phyloP scores from a whole-genome alignment of 176 grass and related monocot genomes.

The Aegilops speltoides region DNA sequence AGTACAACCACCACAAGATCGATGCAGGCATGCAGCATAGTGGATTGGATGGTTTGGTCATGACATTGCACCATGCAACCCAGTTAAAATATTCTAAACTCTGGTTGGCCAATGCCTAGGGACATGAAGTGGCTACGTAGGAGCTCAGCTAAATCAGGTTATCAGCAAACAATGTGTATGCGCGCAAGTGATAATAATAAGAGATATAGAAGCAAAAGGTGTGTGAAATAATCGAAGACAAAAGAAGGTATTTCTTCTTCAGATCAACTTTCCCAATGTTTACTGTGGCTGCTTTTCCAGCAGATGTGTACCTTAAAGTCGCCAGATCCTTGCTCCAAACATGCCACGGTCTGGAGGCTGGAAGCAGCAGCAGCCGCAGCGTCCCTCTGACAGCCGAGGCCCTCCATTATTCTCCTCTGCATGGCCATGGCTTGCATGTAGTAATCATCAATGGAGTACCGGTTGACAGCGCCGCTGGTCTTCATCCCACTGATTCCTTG shows the following conservation, averaged over 20 bases:
- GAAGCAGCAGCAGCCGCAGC: constrained; percentile 29
- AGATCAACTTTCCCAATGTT: constrained; percentile 32
- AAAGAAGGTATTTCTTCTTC: constrained; percentile 32
- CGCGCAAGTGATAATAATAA: background rate
- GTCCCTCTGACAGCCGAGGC: constrained; percentile 60
- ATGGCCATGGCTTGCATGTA: constrained; percentile 66
- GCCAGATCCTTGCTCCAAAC: constrained; percentile 68
- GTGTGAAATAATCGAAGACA: constrained; percentile 30
- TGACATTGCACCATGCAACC: background rate
- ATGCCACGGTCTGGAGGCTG: constrained; percentile 54
- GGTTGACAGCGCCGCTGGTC: constrained; percentile 51
- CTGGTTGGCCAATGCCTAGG: background rate
- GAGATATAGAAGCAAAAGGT: background rate
- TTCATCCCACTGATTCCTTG: constrained; percentile 54
- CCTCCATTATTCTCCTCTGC: constrained; percentile 68
- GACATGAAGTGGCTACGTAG: background rate
- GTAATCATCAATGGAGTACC: constrained; percentile 65
- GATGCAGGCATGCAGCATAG: background rate
- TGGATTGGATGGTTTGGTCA: background rate
- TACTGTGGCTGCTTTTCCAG: constrained; percentile 1
- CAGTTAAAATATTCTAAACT: background rate
- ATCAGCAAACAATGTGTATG: too few relatives aligned
- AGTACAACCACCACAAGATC: background rate
- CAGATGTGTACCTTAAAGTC: constrained; percentile 71
- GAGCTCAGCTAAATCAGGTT: background rate